Percentiles rank a stretch among this genome's conserved stretches.
phyloP scores from a whole-genome alignment of 2,329 filamentous ascomycete species.

The Pyricularia grisea region DNA sequence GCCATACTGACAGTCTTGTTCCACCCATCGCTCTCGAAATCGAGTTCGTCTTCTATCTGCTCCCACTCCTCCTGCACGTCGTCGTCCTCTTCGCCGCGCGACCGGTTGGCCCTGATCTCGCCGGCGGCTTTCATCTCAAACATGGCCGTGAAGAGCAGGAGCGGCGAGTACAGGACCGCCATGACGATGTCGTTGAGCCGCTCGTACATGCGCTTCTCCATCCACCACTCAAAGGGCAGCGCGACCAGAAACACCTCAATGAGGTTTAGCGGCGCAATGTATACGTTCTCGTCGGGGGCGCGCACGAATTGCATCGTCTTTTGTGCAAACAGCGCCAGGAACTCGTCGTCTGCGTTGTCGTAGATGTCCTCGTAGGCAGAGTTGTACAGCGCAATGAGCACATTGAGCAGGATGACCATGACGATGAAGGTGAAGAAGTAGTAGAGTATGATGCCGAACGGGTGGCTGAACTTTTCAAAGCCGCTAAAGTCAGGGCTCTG shows the following conservation, averaged over 20 bases:
- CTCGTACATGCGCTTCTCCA: slow-evolving; percentile 65
- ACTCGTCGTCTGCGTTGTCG: slow-evolving; percentile 89
- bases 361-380: slow-evolving; percentile 93
- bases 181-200: slow-evolving; percentile 71
- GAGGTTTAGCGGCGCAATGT: slow-evolving; percentile 91
- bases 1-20: slow-evolving; percentile 65
- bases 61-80: slow-evolving; percentile 91
- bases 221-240: slow-evolving; percentile 91
- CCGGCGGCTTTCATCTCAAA: slow-evolving; percentile 59
- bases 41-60: slow-evolving; percentile 59
- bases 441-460: slow-evolving; percentile 91
- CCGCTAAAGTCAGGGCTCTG: slow-evolving; percentile 81
- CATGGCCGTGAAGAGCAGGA: slow-evolving; percentile 69
- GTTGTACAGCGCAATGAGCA: slow-evolving; percentile 95
- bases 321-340: slow-evolving; percentile 82
- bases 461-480: slow-evolving; percentile 84
- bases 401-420: slow-evolving; percentile 78
- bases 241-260: slow-evolving; percentile 76
- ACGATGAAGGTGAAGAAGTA: slow-evolving; percentile 97
- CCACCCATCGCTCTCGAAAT: slow-evolving; percentile 83
- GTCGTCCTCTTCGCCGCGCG: slow-evolving; percentile 78
- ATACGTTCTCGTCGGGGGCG: slow-evolving; percentile 96
- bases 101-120: slow-evolving; percentile 63
- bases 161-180: slow-evolving; percentile 66
- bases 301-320: slow-evolving; percentile 97